Base-by-base conservation (phyloP, 768 basidiomycete species). In the Sarcodon aspratus region DNA sequence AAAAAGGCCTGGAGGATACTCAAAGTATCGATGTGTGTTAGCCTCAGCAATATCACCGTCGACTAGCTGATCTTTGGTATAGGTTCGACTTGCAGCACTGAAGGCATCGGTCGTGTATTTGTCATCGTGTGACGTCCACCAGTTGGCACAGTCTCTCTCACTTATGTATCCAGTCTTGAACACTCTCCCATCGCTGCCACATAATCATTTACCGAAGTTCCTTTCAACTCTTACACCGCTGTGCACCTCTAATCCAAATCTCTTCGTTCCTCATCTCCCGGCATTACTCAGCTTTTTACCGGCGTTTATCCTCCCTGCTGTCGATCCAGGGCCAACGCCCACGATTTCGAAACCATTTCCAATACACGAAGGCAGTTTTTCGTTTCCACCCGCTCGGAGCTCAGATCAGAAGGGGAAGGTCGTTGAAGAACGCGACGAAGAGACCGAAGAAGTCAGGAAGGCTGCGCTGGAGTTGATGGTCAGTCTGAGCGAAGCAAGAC, bases 391-490 rank as follows among this genome's bases (percentile, higher is more conserved):
- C 0, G 47, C 51, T 3, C 13, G 49, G 36, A 1, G 53, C 56
- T 4, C 59, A 31, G 58, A 58, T 7, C 55, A 60, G 2, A 68
- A 63, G 18, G 63, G 62, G 3, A 59, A 59, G 1, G 65, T 64
- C 3, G 59, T 66, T 2, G 71, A 73, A 37, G 57, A 60, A 5
- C 75, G 73, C 21, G 72, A 75, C 13, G 85, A 91, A 45, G 82
- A 85, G 50, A 73, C 77, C 48, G 75, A 80, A 36, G 80, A 82
- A 15, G 71, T 88, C 32, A 70, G 88, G 9, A 76, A 80, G 47
- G 77, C 80, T 0, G 85, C 87, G 8, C 66, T 92, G 9, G 91
- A 94, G 63, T 78, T 94, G 47, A 82, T 94, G 78, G 71, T 93
- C 48, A 79, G 76, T 10, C 63, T 95, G n/a, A 79, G 75, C 31